Percentiles rank a stretch among this genome's conserved stretches.
phyloP scores from a whole-genome alignment of 176 grass and related monocot species.

The Calamus simplicifolius region DNA sequence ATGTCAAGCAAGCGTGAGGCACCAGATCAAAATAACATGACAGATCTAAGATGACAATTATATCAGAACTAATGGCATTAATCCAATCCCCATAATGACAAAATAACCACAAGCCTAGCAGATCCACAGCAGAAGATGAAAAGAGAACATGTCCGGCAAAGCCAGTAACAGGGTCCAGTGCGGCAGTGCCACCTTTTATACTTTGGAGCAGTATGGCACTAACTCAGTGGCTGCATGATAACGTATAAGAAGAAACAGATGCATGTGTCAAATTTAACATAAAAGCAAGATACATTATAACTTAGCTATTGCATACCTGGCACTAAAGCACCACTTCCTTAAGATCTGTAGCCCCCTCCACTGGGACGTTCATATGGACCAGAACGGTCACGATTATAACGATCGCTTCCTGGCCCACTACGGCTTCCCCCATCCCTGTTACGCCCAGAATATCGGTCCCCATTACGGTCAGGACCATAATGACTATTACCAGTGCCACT shows the following conservation, averaged over 20 bases:
- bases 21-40: constrained; percentile 19
- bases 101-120: constrained; percentile 21
- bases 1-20: constrained; percentile 20
- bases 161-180: constrained; percentile 20
- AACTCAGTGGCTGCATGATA: constrained; percentile 24
- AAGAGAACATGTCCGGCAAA: constrained; percentile 10
- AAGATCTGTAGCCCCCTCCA: constrained; percentile 33
- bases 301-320: constrained; percentile 22
- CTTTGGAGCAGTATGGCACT: constrained; percentile 12
- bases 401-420: constrained; percentile 20
- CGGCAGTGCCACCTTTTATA: constrained; percentile 12
- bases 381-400: constrained; percentile 40
- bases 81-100: constrained; percentile 17
- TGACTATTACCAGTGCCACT: constrained; percentile 20
- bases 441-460: constrained; percentile 30
- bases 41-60: constrained; percentile 25
- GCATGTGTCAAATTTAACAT: constrained; percentile 10
- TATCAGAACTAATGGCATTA: constrained; percentile 24
- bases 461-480: constrained; percentile 41
- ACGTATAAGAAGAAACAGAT: constrained; percentile 10
- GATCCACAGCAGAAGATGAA: constrained; percentile 27
- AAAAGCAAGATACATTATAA: not conserved
- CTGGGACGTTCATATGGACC: constrained; percentile 48
- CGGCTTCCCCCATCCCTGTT: constrained; percentile 44
- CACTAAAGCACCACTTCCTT: not conserved